A percentile compares a stretch with the other conserved stretches of the same genome.
These are phyloP conservation scores for Acacia crassicarpa DNA, from an alignment of 306 rosid species.

Conservation along the genomic window DNA sequence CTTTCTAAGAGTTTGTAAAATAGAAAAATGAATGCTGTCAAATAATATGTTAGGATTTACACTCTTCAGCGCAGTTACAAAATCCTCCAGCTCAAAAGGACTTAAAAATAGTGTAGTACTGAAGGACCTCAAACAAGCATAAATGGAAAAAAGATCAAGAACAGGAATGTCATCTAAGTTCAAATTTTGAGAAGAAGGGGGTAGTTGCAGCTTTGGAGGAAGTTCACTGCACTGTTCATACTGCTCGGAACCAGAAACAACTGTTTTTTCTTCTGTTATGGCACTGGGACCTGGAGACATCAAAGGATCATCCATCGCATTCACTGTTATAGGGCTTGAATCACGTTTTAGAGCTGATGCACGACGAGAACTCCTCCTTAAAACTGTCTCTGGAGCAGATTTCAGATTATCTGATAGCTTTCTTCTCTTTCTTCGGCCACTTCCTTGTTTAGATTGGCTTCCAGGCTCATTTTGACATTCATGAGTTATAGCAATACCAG, in stretches of 20 bases:
- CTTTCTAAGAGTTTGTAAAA: slow-evolving; percentile 76
- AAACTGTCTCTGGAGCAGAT: slow-evolving; percentile 52
- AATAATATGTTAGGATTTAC: slow-evolving; percentile 64
- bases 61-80: slow-evolving; percentile 67
- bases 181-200: slow-evolving; percentile 80
- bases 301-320: slow-evolving; percentile 43
- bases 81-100: slow-evolving; percentile 92
- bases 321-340: slow-evolving; percentile 22
- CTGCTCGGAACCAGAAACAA: slow-evolving; percentile 40
- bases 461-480: slow-evolving; percentile 48
- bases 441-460: slow-evolving; percentile 47
- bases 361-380: slow-evolving; percentile 96
- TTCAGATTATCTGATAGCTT: slow-evolving; percentile 43
- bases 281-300: slow-evolving; percentile 57
- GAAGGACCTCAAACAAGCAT: slow-evolving; percentile 83
- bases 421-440: slow-evolving; percentile 64
- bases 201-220: slow-evolving; percentile 63
- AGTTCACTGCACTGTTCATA: slow-evolving; percentile 44
- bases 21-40: slow-evolving; percentile 80
- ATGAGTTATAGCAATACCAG: slow-evolving; percentile 37
- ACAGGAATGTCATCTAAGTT: slow-evolving; percentile 69
- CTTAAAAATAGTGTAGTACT: slow-evolving; percentile 86
- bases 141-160: slow-evolving; percentile 85
- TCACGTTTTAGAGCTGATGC: slow-evolving; percentile 54
- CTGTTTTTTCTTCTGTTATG: slow-evolving; percentile 59